Conservation (phyloP, 2,329 filamentous ascomycete genomes). For the Clarireedia paspali region DNA sequence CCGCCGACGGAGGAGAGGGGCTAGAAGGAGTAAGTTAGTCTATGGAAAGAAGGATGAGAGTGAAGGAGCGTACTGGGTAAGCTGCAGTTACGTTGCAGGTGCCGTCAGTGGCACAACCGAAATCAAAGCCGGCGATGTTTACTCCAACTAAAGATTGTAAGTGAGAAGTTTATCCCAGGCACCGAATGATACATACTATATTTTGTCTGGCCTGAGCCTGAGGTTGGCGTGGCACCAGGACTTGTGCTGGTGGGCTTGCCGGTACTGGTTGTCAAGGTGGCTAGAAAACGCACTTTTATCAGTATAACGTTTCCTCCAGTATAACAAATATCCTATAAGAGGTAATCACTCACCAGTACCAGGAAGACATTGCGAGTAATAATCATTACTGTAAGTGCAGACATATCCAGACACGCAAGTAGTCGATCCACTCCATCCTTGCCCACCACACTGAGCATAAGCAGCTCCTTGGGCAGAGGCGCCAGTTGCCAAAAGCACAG, state of each 20-base stretch:
- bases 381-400: constrained; percentile 23
- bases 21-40: background rate
- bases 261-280: constrained; percentile 1
- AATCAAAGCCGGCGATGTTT: constrained; percentile 37
- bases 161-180: background rate
- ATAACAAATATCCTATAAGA: background rate
- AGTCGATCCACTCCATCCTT: constrained; percentile 25
- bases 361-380: constrained; percentile 29
- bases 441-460: constrained; percentile 22
- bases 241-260: background rate
- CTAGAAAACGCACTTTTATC: background rate
- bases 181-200: constrained; percentile 12
- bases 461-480: constrained; percentile 7
- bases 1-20: constrained; percentile 28
- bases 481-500: background rate
- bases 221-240: background rate
- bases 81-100: constrained; percentile 29
- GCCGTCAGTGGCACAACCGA: constrained; percentile 37
- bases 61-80: constrained; percentile 14
- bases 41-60: background rate
- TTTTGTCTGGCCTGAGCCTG: constrained; percentile 11
- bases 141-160: constrained; percentile 17
- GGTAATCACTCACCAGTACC: constrained; percentile 4
- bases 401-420: constrained; percentile 27
- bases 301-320: background rate